Percentiles rank a stretch among this genome's conserved stretches.
phyloP scores from a whole-genome alignment of 2,329 filamentous ascomycete species.

The Penicillium sp. region DNA sequence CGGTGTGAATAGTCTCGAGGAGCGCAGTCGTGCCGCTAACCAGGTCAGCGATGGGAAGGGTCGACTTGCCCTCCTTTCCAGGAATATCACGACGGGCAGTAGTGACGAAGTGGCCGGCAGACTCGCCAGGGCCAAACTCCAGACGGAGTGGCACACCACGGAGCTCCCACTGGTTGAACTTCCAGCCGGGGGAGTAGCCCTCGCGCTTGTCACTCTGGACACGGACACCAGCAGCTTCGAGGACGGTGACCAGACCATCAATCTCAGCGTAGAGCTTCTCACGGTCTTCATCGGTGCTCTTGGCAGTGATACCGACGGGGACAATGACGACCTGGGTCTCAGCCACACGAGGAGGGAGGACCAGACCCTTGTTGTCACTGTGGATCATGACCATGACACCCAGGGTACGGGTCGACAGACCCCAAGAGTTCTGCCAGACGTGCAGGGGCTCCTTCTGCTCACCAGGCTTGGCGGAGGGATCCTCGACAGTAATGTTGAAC shows the following conservation, averaged over 20 bases:
- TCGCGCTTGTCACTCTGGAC: slow-evolving; percentile 83
- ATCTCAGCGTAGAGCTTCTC: slow-evolving; percentile 76
- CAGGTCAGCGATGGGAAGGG: slow-evolving; percentile 75
- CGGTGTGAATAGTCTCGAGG: slow-evolving; percentile 85
- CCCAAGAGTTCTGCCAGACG: slow-evolving; percentile 99
- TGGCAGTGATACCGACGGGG: slow-evolving; percentile 90
- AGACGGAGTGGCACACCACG: slow-evolving; percentile 92
- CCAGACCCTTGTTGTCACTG: slow-evolving; percentile 91
- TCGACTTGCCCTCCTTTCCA: slow-evolving; percentile 70
- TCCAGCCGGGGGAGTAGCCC: slow-evolving; percentile 90
- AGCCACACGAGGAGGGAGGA: slow-evolving; percentile 87
- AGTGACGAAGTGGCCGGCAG: slow-evolving; percentile 80
- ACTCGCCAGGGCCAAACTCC: slow-evolving; percentile 95
- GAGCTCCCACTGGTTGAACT: slow-evolving; percentile 99
- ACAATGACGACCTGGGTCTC: slow-evolving; percentile 85
- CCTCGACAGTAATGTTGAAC: slow-evolving; percentile 97
- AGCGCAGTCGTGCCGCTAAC: slow-evolving; percentile 74
- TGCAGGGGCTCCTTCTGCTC: slow-evolving; percentile 66
- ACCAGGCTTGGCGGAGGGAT: slow-evolving; percentile 70
- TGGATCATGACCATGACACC: slow-evolving; percentile 99
- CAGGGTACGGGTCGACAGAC: slow-evolving; percentile 93
- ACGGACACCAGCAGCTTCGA: slow-evolving; percentile 75
- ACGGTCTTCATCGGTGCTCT: slow-evolving; percentile 77
- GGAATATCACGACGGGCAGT: slow-evolving; percentile 81
- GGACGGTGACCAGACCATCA: slow-evolving; percentile 67